Percentiles rank a stretch among this genome's conserved stretches.
These are phyloP conservation scores for Bolboschoenoplectus hybrid DNA, from an alignment of 202 grass and related monocot species.

Conservation along the genomic window DNA sequence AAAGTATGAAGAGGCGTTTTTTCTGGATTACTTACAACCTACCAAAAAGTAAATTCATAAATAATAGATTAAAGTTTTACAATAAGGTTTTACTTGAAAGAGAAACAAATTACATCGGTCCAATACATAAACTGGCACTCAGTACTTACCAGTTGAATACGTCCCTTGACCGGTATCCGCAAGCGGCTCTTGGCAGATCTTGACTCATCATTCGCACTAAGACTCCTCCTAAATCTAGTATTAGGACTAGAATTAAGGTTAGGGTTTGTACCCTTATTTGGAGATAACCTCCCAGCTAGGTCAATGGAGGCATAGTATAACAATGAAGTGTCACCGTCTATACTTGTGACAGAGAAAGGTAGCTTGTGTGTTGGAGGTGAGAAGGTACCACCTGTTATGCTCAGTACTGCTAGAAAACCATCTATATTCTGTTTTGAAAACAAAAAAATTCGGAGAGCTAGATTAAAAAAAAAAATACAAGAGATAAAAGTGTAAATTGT, in stretches of 20 bases:
- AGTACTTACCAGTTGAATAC: constrained; percentile 78
- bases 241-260: constrained; percentile 63
- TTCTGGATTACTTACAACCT: constrained; percentile 98
- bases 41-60: constrained; percentile 51
- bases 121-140: neutral
- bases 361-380: constrained; percentile 82
- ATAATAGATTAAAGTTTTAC: constrained; percentile 28
- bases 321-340: constrained; percentile 83
- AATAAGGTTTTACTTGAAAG: constrained; percentile 34
- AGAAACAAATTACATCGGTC: constrained; percentile 17
- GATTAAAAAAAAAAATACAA: neutral
- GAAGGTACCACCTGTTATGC: constrained; percentile 85
- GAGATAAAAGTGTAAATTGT: neutral
- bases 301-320: constrained; percentile 89
- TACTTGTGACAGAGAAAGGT: constrained; percentile 85
- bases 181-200: constrained; percentile 69
- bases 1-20: constrained; percentile 97
- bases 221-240: constrained; percentile 40
- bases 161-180: constrained; percentile 85
- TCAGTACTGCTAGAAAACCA: constrained; percentile 88
- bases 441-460: neutral
- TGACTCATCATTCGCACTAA: constrained; percentile 60
- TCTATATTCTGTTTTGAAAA: constrained; percentile 66
- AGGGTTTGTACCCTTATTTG: constrained; percentile 57
- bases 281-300: constrained; percentile 60